Base-by-base conservation (phyloP, 306 rosid species). In the Lathyrus tuberosus region DNA sequence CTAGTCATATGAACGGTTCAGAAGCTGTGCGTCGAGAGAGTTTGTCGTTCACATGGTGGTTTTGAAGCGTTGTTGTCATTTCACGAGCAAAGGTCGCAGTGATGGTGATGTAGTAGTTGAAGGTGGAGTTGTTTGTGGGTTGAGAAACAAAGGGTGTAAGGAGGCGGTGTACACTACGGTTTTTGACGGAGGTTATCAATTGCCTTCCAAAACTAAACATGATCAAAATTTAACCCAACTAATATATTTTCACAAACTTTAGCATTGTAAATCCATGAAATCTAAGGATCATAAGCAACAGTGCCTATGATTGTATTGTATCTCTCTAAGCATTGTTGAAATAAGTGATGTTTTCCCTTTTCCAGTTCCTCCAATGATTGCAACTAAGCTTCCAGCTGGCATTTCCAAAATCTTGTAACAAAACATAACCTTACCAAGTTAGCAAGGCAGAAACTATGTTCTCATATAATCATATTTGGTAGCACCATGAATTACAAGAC, bases 211-310 rank as follows among this genome's bases (percentile, higher is more conserved):
- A 89, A 92, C 35, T 78, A 84, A 47, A 71, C 79, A 41, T 82
- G 13, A 26, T 89, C 96, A 60, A 88, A 86, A 63, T 77, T 65
- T 61, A 93, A 88, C 76, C 96, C 96, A 66, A 92, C 90, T 66
- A 92, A 53, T 79, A 92, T 81, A 69, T 92, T 92, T 80, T 89
- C 93, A 6, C 88, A 93, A 18, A 92, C 93, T 96, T 92, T 85
- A 61, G 96, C 98, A 80, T 92, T 92, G 84, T 86, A 86, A 73
- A 92, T 92, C 98, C 98, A 92, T 47, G 98, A 92, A 85, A 92
- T 76, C 77, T 92, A 96, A 65, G 98, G 96, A 74, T 90, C 98
- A 76, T 90, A 92, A 59, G 96, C 96, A 69, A 88, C 93, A 49
- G 88, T 84, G 56, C 98, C 98, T 82, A 93, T 88, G 31, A 88